phyloP scores from a whole-genome alignment of 2,329 filamentous ascomycete genomes.

The Aureobasidium sp. region DNA sequence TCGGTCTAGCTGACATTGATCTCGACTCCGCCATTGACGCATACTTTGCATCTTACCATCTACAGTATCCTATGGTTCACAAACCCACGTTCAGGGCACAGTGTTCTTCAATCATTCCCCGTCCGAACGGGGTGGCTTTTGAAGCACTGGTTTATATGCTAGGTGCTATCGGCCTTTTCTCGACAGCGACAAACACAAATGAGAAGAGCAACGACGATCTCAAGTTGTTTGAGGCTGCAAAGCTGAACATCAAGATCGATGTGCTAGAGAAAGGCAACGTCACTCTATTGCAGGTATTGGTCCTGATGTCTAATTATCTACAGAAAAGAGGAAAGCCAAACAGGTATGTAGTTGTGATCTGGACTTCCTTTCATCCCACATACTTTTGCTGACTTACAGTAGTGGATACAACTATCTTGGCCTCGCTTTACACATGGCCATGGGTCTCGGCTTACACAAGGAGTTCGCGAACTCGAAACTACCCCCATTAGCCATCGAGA shows the following conservation, averaged over 20 bases:
- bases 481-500: conserved; percentile 30
- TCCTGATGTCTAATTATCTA: conserved; percentile 41
- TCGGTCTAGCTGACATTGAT: conserved; percentile 24
- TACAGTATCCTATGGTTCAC: conserved; percentile 40
- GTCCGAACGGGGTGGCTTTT: conserved; percentile 36
- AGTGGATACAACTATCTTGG: conserved; percentile 43
- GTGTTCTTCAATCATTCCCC: conserved; percentile 35
- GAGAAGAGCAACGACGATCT: conserved; percentile 33
- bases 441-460: conserved; percentile 42
- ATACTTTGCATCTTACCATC: conserved; percentile 41
- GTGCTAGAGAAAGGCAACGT: conserved; percentile 43
- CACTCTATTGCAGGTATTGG: conserved; percentile 40
- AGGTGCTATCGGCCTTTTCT: conserved; percentile 38
- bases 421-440: conserved; percentile 41
- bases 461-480: conserved; percentile 42
- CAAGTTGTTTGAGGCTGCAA: conserved; percentile 39
- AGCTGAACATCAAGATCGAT: conserved; percentile 37
- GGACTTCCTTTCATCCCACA: too few species aligned
- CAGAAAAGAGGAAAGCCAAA: conserved; percentile 46
- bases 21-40: conserved; percentile 30
- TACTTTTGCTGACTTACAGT: background rate
- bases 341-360: background rate
- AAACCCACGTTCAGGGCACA: conserved; percentile 41
- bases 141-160: conserved; percentile 40
- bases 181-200: conserved; percentile 20